Conservation (phyloP, 2,329 filamentous ascomycete genomes). For the Bipolaris gigantea region DNA sequence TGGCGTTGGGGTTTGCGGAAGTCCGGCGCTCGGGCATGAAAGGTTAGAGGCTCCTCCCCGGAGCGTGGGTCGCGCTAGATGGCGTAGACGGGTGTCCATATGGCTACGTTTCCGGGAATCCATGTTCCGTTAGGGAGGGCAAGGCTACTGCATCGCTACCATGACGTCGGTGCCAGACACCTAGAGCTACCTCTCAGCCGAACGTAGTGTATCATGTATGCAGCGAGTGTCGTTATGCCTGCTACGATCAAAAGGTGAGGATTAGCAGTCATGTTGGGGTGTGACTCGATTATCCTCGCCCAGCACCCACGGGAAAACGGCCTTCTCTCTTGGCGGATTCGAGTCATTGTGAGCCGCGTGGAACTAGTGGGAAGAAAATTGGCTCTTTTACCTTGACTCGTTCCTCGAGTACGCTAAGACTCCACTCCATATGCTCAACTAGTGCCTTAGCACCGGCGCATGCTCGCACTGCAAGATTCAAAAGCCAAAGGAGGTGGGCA, state of each 20-base stretch:
- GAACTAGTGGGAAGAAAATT: neutral
- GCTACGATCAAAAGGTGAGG: constrained; percentile 34
- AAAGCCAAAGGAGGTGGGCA: constrained; percentile 27
- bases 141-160: constrained; percentile 36
- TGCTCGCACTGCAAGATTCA: constrained; percentile 23
- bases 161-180: neutral
- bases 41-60: constrained; percentile 26
- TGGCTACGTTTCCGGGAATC: constrained; percentile 34
- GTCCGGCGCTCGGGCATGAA: constrained; percentile 42
- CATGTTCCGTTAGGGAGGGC: constrained; percentile 33
- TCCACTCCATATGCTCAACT: constrained; percentile 30
- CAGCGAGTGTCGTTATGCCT: neutral
- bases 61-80: constrained; percentile 37
- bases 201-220: neutral
- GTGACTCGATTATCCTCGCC: constrained; percentile 26
- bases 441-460: constrained; percentile 24
- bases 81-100: constrained; percentile 38
- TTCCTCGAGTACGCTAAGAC: constrained; percentile 28
- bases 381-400: constrained; percentile 25
- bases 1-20: constrained; percentile 21
- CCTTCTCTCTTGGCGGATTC: constrained; percentile 32
- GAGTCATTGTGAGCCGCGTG: constrained; percentile 5
- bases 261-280: constrained; percentile 27
- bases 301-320: constrained; percentile 32
- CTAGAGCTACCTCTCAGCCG: neutral